Evolutionary conservation across 306 rosid species (phyloP).

Genomic region (Cucurbita pepo): DNA sequence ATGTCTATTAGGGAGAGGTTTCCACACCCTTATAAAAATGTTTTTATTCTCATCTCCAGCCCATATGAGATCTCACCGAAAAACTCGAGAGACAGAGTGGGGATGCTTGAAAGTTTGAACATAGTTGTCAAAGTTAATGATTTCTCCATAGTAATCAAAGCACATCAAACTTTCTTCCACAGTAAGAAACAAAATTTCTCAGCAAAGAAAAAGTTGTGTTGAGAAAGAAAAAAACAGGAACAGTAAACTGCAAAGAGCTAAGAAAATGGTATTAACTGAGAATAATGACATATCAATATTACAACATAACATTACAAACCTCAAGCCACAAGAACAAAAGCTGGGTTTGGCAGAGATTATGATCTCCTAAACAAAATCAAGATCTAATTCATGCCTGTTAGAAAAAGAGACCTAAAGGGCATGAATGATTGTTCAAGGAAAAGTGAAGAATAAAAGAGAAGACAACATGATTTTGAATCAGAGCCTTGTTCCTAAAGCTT

Average conservation of each 20-base stretch:
- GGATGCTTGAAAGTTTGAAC: too few relatives aligned
- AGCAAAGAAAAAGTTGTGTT: neutral
- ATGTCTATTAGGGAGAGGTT: too few relatives aligned
- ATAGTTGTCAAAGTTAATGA: neutral
- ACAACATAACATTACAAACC: neutral
- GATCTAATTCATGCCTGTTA: neutral
- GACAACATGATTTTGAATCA: neutral
- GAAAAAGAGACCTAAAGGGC: neutral
- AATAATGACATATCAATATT: neutral
- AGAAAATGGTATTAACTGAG: neutral
- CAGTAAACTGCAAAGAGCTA: too few relatives aligned
- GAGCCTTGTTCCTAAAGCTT: constrained; percentile 2
- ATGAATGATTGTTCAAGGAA: neutral
- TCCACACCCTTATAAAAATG: too few relatives aligned
- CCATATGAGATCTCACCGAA: too few relatives aligned
- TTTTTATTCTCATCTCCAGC: too few relatives aligned
- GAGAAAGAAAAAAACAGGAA: neutral
- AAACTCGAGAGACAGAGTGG: too few relatives aligned
- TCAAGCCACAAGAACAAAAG: constrained; percentile 1
- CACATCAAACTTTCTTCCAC: neutral
- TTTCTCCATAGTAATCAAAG: neutral
- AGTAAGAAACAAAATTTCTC: neutral
- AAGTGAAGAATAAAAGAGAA: neutral
- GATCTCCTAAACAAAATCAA: neutral
- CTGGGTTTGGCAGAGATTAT: constrained; percentile 4